Base-by-base conservation (phyloP, 768 basidiomycete species). In the Lactifluus pinguis region DNA sequence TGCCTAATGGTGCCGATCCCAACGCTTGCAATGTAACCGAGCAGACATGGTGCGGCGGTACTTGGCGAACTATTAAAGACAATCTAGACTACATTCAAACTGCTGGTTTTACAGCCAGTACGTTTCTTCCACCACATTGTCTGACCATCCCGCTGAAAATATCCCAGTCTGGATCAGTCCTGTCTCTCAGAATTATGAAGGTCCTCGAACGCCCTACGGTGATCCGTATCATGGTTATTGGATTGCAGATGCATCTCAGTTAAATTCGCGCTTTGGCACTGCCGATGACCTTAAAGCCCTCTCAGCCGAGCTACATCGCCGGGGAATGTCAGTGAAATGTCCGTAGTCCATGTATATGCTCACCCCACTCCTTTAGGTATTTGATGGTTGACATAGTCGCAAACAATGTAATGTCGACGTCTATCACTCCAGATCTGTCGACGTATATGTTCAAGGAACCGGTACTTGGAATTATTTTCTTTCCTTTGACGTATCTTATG, bases 151-250 rank as follows among this genome's bases (percentile, higher is more conserved):
- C 38, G 19, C 38, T 61, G 29, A 47, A 53, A 30, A 1, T 1
- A 6, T 11, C 58, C 41, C 61, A 85, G 85, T 91, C 49, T 92
- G 89, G 89, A 91, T 90, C 61, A 88, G 86, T 62, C 91, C 90
- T 11, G 80, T 92, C 17, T 84, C 81, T 60, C 80, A 89, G 72
- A 91, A 91, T 69, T 89, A 87, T 62, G 73, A 87, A 41, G 87
- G 88, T 0, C 81, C 85, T 13, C 69, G 79, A 50, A 83, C 87
- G 3, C 74, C 81, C 0, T 92, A 91, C 69, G 89, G 90, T 19
- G 87, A 90, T 67, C 74, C 92, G 15, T 93, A 93, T 72, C 90
- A 92, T 67, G 90, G 90, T 17, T 92, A 92, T 72, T 92, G 91
- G 89, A 78, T 83, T 34, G 79, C 82, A 54, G 85, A 92, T 70